Percentiles rank a stretch among this genome's conserved stretches.
These are phyloP conservation scores for Exophiala oligosperma DNA, from an alignment of 2,329 filamentous ascomycete species.

Conservation along the genomic window DNA sequence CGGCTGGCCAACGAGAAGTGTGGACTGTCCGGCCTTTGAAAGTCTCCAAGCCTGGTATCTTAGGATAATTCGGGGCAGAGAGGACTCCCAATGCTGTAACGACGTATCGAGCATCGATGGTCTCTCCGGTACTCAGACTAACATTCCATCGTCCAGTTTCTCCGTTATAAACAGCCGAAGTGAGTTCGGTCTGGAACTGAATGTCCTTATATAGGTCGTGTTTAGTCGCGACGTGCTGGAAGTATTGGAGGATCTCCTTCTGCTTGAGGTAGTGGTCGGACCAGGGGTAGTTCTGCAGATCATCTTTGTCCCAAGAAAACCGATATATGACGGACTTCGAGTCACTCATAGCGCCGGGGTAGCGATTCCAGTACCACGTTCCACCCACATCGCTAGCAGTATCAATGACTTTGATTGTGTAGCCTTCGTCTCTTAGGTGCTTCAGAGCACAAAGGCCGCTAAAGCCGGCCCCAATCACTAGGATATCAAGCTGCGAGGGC, in stretches of 20 bases:
- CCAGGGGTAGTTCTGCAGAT: conserved; percentile 21
- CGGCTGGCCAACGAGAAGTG: conserved; percentile 42
- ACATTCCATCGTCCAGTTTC: conserved; percentile 44
- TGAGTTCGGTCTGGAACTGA: conserved; percentile 45
- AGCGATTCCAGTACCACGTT: conserved; percentile 50
- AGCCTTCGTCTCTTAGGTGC: conserved; percentile 51
- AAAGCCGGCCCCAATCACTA: conserved; percentile 34
- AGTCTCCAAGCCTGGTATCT: conserved; percentile 37
- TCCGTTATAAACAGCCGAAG: conserved; percentile 42
- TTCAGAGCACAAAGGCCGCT: conserved; percentile 55
- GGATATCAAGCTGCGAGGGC: conserved; percentile 28
- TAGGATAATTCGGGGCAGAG: conserved; percentile 39
- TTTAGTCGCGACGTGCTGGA: conserved; percentile 47
- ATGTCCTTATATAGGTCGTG: conserved; percentile 47
- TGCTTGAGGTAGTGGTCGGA: conserved; percentile 24
- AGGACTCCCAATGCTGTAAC: conserved; percentile 42
- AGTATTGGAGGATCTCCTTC: conserved; percentile 47
- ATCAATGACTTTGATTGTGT: conserved; percentile 53
- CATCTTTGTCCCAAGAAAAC: conserved; percentile 12
- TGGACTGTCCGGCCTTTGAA: conserved; percentile 44
- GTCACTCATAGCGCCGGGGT: conserved; percentile 39
- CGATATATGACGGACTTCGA: conserved; percentile 15
- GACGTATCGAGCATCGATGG: conserved; percentile 40
- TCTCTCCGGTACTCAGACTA: conserved; percentile 38
- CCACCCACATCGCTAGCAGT: conserved; percentile 47